A percentile compares a stretch with the other conserved stretches of the same genome.
phyloP scores from a whole-genome alignment of 176 grass and related monocot genomes.

The Musa beccarii region DNA sequence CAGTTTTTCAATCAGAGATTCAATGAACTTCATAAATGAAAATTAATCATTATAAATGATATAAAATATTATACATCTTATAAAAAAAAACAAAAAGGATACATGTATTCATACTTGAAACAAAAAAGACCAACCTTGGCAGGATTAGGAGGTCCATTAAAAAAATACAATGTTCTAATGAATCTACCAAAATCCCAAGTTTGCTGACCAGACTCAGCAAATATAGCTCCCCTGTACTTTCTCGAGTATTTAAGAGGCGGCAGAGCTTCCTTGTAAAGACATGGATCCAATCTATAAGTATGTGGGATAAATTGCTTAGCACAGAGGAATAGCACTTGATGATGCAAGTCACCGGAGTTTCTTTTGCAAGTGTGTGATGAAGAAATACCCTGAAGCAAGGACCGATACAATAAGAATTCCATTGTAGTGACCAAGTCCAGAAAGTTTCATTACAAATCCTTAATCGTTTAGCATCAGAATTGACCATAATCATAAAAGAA shows the following conservation, averaged over 20 bases:
- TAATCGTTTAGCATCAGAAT: not conserved
- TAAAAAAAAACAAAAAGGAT: not conserved
- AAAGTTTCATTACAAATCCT: not conserved
- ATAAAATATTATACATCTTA: not conserved
- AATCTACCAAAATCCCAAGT: constrained; percentile 93
- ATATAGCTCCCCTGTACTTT: constrained; percentile 32
- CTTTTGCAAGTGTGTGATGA: constrained; percentile 24
- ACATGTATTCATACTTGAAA: not conserved
- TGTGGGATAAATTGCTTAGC: constrained; percentile 28
- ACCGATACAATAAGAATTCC: not conserved
- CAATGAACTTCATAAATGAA: constrained; percentile 39
- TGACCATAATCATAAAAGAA: not conserved
- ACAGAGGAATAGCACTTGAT: constrained; percentile 26
- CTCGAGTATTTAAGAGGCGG: constrained; percentile 1
- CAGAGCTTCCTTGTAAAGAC: constrained; percentile 3
- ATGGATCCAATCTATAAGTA: constrained; percentile 30
- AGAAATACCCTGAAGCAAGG: constrained; percentile 34
- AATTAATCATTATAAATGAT: constrained; percentile 4
- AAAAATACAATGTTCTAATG: constrained; percentile 77
- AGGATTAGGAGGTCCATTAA: constrained; percentile 89
- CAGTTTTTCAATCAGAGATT: constrained; percentile 65
- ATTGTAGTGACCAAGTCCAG: not conserved
- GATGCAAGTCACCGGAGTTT: constrained; percentile 30
- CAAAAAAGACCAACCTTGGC: constrained; percentile 41
- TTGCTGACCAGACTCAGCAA: constrained; percentile 47